phyloP scores from a whole-genome alignment of 805 yeast genomes.

The Maudiozyma pseudohumilis region DNA sequence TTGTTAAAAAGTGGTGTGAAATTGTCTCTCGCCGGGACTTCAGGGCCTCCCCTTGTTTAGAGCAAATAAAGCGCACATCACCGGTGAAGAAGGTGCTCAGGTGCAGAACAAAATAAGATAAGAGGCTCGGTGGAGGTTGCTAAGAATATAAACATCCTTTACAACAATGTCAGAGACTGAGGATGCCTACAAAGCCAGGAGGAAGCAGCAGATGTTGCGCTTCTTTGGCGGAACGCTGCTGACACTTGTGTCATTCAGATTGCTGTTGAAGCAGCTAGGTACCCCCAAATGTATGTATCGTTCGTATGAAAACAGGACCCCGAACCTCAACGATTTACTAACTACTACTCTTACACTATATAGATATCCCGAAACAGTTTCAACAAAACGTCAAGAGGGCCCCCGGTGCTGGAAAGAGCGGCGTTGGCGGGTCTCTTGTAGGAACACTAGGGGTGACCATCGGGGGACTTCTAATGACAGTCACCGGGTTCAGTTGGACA shows the following conservation, averaged over 20 bases:
- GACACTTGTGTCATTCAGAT: conserved; percentile 60
- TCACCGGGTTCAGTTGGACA: conserved; percentile 73
- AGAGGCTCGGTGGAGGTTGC: neutral
- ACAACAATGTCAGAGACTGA: neutral
- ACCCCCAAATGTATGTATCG: conserved; percentile 46
- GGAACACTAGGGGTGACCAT: conserved; percentile 69
- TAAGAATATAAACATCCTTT: neutral
- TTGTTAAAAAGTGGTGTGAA: too few species aligned
- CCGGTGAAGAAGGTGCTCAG: too few species aligned
- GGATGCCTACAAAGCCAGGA: conserved; percentile 40
- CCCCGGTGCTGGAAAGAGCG: conserved; percentile 26
- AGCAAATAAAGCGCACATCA: too few species aligned
- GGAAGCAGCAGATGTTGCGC: conserved; percentile 61
- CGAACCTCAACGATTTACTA: neutral
- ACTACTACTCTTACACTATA: neutral
- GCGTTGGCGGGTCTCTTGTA: conserved; percentile 27
- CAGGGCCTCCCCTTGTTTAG: too few species aligned
- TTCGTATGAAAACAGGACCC: neutral
- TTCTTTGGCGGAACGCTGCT: conserved; percentile 66
- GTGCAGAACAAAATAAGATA: too few species aligned
- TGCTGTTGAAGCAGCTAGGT: conserved; percentile 65
- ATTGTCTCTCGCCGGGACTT: too few species aligned
- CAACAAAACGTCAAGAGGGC: conserved; percentile 61
- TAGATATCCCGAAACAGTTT: conserved; percentile 58
- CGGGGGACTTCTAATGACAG: conserved; percentile 59